A percentile compares a stretch with the other conserved stretches of the same genome.
Conservation (phyloP, 2,329 filamentous ascomycete species). For the Herpotrichia juniperi region DNA sequence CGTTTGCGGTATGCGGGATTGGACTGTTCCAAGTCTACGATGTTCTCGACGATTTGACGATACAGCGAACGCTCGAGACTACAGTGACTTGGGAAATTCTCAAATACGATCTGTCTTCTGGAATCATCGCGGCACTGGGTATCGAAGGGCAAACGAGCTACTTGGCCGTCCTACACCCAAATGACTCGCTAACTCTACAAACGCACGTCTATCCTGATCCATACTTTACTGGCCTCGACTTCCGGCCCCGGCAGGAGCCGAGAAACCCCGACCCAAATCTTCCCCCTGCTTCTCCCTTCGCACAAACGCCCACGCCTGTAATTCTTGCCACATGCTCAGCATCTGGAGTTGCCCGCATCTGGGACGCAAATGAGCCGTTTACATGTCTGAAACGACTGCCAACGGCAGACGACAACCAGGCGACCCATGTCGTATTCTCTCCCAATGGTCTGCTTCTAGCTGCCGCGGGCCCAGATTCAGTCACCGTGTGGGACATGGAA, state of each 20-base stretch:
- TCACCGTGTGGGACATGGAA: constrained; percentile 53
- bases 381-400: constrained; percentile 34
- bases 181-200: constrained; percentile 37
- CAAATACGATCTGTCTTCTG: constrained; percentile 48
- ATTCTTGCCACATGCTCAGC: constrained; percentile 49
- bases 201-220: constrained; percentile 40
- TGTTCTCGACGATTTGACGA: constrained; percentile 32
- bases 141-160: constrained; percentile 31
- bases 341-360: constrained; percentile 48
- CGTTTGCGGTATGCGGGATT: constrained; percentile 53
- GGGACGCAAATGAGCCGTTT: constrained; percentile 47
- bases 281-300: constrained; percentile 14
- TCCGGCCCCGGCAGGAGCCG: constrained; percentile 36
- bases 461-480: constrained; percentile 49
- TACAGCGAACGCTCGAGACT: constrained; percentile 39
- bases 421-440: constrained; percentile 52
- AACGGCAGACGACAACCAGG: constrained; percentile 41
- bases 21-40: constrained; percentile 47
- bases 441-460: constrained; percentile 51
- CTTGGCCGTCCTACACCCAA: constrained; percentile 44
- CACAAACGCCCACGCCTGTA: constrained; percentile 25
- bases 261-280: background rate
- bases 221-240: constrained; percentile 49
- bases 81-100: constrained; percentile 44
- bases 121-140: constrained; percentile 45